These are phyloP conservation scores for Colletotrichum sidae DNA, from an alignment of 2,329 filamentous ascomycete genomes.

Conservation along the genomic window DNA sequence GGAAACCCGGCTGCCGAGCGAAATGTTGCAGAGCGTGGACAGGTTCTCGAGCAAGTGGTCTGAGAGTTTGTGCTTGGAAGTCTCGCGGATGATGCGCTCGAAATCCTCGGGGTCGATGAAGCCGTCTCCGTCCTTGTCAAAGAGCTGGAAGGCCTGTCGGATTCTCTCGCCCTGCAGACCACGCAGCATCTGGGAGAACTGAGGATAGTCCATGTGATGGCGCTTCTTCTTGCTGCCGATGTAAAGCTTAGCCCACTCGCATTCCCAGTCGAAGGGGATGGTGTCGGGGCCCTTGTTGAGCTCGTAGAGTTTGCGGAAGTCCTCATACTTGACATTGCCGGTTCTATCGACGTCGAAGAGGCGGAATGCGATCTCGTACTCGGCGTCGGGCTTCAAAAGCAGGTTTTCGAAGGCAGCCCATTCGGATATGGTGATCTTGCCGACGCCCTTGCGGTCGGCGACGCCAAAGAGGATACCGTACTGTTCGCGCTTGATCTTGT, in stretches of 20 bases:
- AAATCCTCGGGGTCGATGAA: conserved; percentile 97
- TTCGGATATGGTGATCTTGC: conserved; percentile 82
- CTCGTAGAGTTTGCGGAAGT: conserved; percentile 87
- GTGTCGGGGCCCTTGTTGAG: conserved; percentile 86
- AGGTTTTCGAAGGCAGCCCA: conserved; percentile 96
- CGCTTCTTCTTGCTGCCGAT: conserved; percentile 88
- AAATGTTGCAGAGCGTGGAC: conserved; percentile 94
- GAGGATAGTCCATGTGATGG: conserved; percentile 92
- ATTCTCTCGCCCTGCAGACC: conserved; percentile 96
- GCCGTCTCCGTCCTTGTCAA: conserved; percentile 91
- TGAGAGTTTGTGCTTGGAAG: conserved; percentile 93
- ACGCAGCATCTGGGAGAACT: conserved; percentile 98
- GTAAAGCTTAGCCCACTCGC: conserved; percentile 95
- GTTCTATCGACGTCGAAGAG: conserved; percentile 90
- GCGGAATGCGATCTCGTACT: conserved; percentile 98
- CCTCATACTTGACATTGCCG: conserved; percentile 88
- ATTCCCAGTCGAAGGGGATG: conserved; percentile 97
- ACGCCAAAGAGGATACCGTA: conserved; percentile 94
- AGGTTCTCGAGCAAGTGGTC: conserved; percentile 95
- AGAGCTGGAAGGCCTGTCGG: conserved; percentile 91
- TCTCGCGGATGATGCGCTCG: conserved; percentile 95
- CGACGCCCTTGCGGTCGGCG: conserved; percentile 81
- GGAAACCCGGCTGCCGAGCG: conserved; percentile 89
- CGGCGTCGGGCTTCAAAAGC: conserved; percentile 91
- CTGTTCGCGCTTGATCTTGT: conserved; percentile 97